Conservation (phyloP, 2,329 filamentous ascomycete genomes). For the Monilinia laxa region DNA sequence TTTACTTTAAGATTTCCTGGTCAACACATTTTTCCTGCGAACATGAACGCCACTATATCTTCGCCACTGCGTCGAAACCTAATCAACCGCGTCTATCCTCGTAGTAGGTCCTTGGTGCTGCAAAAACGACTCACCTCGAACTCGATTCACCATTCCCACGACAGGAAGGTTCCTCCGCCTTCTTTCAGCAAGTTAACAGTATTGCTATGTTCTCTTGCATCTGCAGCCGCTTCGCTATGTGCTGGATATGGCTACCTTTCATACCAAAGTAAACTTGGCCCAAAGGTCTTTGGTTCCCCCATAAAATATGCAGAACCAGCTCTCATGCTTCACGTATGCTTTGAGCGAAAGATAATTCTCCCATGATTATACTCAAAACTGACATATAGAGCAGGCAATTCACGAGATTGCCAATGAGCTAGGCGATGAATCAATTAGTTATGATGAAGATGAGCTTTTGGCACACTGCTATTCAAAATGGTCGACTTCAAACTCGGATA, state of each 20-base stretch:
- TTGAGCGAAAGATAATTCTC: neutral
- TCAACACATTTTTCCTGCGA: neutral
- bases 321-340: conserved; percentile 19
- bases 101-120: neutral
- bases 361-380: neutral
- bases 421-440: conserved; percentile 14
- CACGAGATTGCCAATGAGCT: conserved; percentile 15
- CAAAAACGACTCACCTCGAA: neutral
- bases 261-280: neutral
- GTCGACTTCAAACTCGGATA: conserved; percentile 58
- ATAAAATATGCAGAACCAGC: conserved; percentile 23
- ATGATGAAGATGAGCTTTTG: conserved; percentile 53
- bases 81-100: neutral
- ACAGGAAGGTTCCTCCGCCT: neutral
- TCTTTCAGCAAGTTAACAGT: conserved; percentile 20
- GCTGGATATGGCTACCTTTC: conserved; percentile 11
- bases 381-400: conserved; percentile 16
- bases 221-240: conserved; percentile 10
- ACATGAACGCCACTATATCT: neutral
- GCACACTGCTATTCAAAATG: conserved; percentile 64
- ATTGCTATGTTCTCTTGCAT: conserved; percentile 19
- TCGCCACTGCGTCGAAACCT: neutral
- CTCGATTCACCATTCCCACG: neutral
- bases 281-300: neutral
- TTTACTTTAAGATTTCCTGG: neutral